These are phyloP conservation scores for Grifola frondosa DNA, from an alignment of 1,284 basidiomycete genomes.

Conservation along the genomic window DNA sequence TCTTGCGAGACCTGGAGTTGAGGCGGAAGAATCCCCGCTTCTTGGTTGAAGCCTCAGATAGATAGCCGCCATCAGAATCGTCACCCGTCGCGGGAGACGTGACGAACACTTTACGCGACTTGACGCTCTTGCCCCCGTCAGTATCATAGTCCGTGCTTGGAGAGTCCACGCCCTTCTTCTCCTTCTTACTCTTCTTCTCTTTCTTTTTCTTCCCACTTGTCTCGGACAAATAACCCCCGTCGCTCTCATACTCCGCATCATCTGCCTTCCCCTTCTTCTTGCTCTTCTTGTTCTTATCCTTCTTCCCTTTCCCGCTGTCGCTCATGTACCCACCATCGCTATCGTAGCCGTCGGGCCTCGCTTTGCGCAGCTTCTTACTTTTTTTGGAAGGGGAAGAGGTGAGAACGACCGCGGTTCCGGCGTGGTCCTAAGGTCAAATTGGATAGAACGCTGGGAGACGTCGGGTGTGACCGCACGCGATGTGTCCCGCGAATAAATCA, in stretches of 20 bases:
- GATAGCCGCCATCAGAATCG: slow-evolving; percentile 41
- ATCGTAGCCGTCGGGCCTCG: slow-evolving; percentile 47
- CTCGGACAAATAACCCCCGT: slow-evolving; percentile 35
- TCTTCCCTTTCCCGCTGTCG: slow-evolving; percentile 40
- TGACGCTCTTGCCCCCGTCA: slow-evolving; percentile 30
- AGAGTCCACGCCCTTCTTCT: slow-evolving; percentile 35
- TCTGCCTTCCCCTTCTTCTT: slow-evolving; percentile 23
- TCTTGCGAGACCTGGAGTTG: slow-evolving; percentile 32
- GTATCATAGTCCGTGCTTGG: slow-evolving; percentile 36
- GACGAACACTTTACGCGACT: slow-evolving; percentile 23
- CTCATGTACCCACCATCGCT: slow-evolving; percentile 54
- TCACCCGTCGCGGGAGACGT: slow-evolving; percentile 29
- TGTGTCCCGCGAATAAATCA: slow-evolving; percentile 12
- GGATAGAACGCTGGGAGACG: slow-evolving; percentile 18
- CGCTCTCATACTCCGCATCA: slow-evolving; percentile 32
- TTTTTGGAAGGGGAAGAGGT: slow-evolving; percentile 19
- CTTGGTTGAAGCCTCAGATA: slow-evolving; percentile 35
- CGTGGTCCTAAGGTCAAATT: slow-evolving; percentile 25
- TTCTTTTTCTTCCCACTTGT: slow-evolving; percentile 22
- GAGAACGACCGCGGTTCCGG: slow-evolving; percentile 23
- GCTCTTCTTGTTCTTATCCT: slow-evolving; percentile 29
- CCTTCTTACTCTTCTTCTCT: slow-evolving; percentile 30
- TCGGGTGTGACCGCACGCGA: slow-evolving; percentile 9
- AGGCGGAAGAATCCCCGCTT: slow-evolving; percentile 35
- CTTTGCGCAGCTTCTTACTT: slow-evolving; percentile 39